Conservation (phyloP, 495 filamentous ascomycete genomes). For the Podospora pseudocomata region DNA sequence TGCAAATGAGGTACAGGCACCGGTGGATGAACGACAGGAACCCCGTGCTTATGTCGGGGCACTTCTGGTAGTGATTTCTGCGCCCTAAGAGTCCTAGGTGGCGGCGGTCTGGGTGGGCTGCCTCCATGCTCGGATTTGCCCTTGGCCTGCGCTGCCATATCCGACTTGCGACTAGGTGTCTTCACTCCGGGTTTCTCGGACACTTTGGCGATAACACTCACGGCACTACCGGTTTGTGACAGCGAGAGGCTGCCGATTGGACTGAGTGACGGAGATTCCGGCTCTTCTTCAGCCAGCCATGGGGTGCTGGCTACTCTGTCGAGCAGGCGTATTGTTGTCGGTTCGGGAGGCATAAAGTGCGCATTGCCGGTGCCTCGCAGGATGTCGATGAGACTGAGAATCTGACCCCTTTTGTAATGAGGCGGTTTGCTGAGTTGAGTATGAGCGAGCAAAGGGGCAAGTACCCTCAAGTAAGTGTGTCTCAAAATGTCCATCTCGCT, state of each 20-base stretch:
- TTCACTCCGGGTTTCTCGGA: slow-evolving; percentile 82
- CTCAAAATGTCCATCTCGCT: slow-evolving; percentile 73
- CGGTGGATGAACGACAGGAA: slow-evolving; percentile 36
- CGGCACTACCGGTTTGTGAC: slow-evolving; percentile 47
- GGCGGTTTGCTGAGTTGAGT: slow-evolving; percentile 82
- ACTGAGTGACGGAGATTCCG: slow-evolving; percentile 40
- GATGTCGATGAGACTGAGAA: slow-evolving; percentile 67
- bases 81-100: slow-evolving; percentile 28
- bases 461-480: slow-evolving; percentile 96
- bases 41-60: slow-evolving; percentile 46
- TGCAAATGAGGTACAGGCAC: slow-evolving; percentile 25
- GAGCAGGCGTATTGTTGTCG: slow-evolving; percentile 82
- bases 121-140: slow-evolving; percentile 10
- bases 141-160: slow-evolving; percentile 23
- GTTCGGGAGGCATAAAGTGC: slow-evolving; percentile 88
- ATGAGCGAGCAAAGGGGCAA: slow-evolving; percentile 85
- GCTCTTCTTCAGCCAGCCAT: slow-evolving; percentile 63
- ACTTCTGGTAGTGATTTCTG: slow-evolving; percentile 46
- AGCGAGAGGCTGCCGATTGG: slow-evolving; percentile 50
- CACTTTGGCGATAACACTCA: slow-evolving; percentile 72
- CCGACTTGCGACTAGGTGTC: slow-evolving; percentile 65
- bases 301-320: slow-evolving; percentile 75
- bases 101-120: slow-evolving; percentile 16
- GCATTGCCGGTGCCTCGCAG: slow-evolving; percentile 58
- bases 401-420: slow-evolving; percentile 88